phyloP scores from a whole-genome alignment of 106 monocot genomes.

The Apostasia shenzhenica region DNA sequence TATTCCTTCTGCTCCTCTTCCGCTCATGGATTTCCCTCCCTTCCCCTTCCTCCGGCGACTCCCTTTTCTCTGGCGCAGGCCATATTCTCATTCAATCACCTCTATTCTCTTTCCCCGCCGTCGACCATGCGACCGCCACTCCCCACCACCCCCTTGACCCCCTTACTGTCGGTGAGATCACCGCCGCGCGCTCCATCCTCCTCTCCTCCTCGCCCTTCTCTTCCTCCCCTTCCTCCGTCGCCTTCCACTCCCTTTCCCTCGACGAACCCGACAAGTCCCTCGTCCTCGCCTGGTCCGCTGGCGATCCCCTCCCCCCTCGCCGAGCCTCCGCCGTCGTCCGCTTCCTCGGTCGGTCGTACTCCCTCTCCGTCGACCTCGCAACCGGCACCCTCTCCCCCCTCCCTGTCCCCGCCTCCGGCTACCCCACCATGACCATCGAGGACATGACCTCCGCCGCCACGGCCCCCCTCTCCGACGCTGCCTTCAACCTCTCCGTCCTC shows the following conservation, averaged over 20 bases:
- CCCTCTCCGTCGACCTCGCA: constrained; percentile 36
- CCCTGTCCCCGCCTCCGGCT: constrained; percentile 41
- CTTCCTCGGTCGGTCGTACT: constrained; percentile 24
- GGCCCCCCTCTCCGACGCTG: constrained; percentile 47
- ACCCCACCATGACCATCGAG: constrained; percentile 74
- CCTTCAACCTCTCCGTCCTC: constrained; percentile 50
- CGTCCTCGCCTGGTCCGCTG: constrained; percentile 34
- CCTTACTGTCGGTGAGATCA: constrained; percentile 54
- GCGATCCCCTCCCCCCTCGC: constrained; percentile 37
- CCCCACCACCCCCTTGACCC: constrained; percentile 78
- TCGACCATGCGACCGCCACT: constrained; percentile 26
- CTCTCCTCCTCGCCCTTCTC: constrained; percentile 53
- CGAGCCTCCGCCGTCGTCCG: constrained; percentile 39
- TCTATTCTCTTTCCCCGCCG: neutral
- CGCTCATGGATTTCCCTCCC: neutral
- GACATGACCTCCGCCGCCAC: constrained; percentile 45
- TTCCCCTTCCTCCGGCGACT: too few relatives aligned
- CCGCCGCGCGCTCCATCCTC: constrained; percentile 40
- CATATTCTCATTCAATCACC: neutral
- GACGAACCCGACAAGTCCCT: constrained; percentile 51
- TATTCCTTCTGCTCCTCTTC: neutral
- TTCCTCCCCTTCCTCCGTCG: constrained; percentile 55
- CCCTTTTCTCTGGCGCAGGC: too few relatives aligned
- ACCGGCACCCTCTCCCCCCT: constrained; percentile 12
- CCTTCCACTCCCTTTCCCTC: constrained; percentile 72